Base-by-base conservation (phyloP, 352 stramenopile species). In the Phytophthora syringae region DNA sequence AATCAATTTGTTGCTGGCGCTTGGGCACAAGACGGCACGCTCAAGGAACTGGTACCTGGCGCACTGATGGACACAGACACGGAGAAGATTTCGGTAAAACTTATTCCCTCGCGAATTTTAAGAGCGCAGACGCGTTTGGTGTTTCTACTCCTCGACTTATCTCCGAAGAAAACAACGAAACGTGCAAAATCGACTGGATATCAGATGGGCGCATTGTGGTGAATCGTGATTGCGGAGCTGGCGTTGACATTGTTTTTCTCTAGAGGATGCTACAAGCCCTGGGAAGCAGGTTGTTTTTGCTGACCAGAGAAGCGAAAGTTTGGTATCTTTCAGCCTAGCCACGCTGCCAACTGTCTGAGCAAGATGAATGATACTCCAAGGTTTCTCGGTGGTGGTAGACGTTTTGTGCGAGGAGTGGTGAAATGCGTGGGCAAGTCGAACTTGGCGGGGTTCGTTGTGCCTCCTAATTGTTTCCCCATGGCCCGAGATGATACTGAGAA, bases 1-100 rank as follows among this genome's bases (percentile, higher is more conserved):
- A 67, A 74, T 76, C 20, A 70, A 74, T 60, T 49, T 51, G 27
- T 60, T 68, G 54, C 34, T 71, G 65, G 47, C 48, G 59, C 58
- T 73, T 60, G 65, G 65, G 22, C 36, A 52, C 36, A 68, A 52
- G 58, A 68, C 64, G 32, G 59, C 9, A 64, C 34, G 52, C 51
- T 69, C 47, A 40, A 53, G 39, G 42, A 36, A 6, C 28, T 67
- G 4, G 49, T 70, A 39, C 39, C 20, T 34, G 50, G 50, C 2
- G 20, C 34, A 15, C 12, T 30, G 20, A 57, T 57, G 50, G 12
- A 32, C 15, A 11, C 5, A 20, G 7, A 45, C 18, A 57, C 34
- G 34, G 12, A 34, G 7, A 5, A 6, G 16, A 57, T 57, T 34
- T 47, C 34, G 1, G 50, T 57, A 34, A 25, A 48, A 18, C 34